Evolutionary conservation across 345 rosid genomes (phyloP), one percentile per base, ranked within the genome.

Genomic region (Ceriops tagal): DNA sequence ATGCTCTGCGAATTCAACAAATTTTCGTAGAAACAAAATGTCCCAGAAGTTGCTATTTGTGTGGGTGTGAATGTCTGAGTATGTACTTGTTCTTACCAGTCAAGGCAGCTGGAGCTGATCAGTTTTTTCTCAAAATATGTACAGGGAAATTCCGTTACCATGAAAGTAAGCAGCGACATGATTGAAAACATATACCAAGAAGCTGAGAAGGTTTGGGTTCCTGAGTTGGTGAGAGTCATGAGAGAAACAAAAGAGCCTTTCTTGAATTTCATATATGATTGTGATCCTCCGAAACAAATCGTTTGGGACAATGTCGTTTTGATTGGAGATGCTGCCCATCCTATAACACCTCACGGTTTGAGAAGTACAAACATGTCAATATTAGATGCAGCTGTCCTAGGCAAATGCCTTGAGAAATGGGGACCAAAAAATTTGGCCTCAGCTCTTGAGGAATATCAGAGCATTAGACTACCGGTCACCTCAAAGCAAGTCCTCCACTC

Each of bases 331-430:
- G 91, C 96, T 0, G 91, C 98, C 60, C 98, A 90, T 73, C 96
- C 98, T 8, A 83, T 85, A 1, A 85, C 89, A 35, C 96, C 98
- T 68, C 96, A 87, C 58, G 87, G 93, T 6, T 22, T 82, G 58
- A 77, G 97, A 80, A 93, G 98, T 78, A 90, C 93, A 28, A 93
- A 90, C 85, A 89, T 93, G 96, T 87, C 93, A 9, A 32, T 89
- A 66, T 28, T 84, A 47, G 98, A 93, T 72, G 92, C 93, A 1
- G 83, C 72, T 49, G 86, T 85, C 47, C 74, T 91, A 28, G 92
- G 96, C n/a, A 78, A 83, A 55, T 86, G 93, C 81, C 74, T 91
- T 27, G 68, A 71, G 67, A 84, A 82, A 53, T 78, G 83, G 81
- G 91, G 88, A 64, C 56, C 39, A 3, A 77, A 84, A 63, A 81